Percentiles rank a stretch among this genome's conserved stretches.
Conservation (phyloP, 345 rosid genomes). For the Brassica nigra region DNA sequence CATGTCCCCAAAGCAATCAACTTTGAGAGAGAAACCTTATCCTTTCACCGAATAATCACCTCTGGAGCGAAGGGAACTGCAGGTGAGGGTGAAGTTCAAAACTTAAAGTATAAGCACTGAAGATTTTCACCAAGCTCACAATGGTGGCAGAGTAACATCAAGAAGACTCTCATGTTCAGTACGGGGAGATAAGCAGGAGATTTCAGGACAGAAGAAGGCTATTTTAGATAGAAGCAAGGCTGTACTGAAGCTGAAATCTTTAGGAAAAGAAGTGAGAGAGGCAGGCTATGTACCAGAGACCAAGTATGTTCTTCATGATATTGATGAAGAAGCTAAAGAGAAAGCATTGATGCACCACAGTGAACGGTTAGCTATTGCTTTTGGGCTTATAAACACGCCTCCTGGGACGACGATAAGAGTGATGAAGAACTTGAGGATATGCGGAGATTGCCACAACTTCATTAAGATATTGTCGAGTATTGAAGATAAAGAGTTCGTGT, state of each 20-base stretch:
- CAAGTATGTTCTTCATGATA: constrained; percentile 57
- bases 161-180: neutral
- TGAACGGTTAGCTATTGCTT: too few species aligned
- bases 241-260: constrained; percentile 24
- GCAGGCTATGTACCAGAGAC: constrained; percentile 61
- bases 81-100: constrained; percentile 14
- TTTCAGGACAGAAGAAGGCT: constrained; percentile 14
- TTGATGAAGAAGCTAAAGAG: constrained; percentile 70
- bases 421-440: too few species aligned
- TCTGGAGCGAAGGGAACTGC: neutral
- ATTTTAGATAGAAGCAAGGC: constrained; percentile 34
- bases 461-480: constrained; percentile 54
- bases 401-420: too few species aligned
- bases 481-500: constrained; percentile 51
- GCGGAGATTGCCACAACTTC: constrained; percentile 57
- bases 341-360: constrained; percentile 30
- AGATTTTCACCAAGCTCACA: neutral
- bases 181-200: too few species aligned
- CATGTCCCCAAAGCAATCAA: constrained; percentile 3
- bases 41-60: neutral
- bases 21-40: constrained; percentile 22
- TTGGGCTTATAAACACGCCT: too few species aligned
- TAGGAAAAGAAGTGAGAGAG: constrained; percentile 36
- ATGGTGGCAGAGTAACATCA: neutral
- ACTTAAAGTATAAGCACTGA: constrained; percentile 2